A percentile compares a stretch with the other conserved stretches of the same genome.
These are phyloP conservation scores for Chlorociboria aeruginascens DNA, from an alignment of 495 filamentous ascomycete species.

Conservation along the genomic window DNA sequence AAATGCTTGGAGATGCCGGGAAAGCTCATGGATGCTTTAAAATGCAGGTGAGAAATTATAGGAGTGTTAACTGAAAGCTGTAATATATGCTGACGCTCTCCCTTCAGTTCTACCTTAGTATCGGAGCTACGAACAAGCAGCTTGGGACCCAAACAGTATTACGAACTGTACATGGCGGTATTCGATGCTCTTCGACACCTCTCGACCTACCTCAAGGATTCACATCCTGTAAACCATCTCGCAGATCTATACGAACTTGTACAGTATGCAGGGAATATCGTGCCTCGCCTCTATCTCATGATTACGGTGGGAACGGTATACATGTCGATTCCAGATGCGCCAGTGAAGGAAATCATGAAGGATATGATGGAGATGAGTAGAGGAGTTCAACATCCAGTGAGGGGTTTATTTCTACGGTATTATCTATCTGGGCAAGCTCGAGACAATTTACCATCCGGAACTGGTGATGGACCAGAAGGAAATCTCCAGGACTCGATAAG, in stretches of 20 bases:
- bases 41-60: slow-evolving; percentile 70
- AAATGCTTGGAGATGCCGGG: slow-evolving; percentile 94
- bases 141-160: slow-evolving; percentile 95
- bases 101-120: slow-evolving; percentile 79
- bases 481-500: slow-evolving; percentile 96
- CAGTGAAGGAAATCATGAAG: slow-evolving; percentile 99
- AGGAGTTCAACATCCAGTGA: slow-evolving; percentile 91
- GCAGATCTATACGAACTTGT: slow-evolving; percentile 98
- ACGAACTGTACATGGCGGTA: slow-evolving; percentile 97
- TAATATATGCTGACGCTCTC: slow-evolving; percentile 9
- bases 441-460: slow-evolving; percentile 71
- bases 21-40: slow-evolving; percentile 98
- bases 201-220: slow-evolving; percentile 90
- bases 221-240: slow-evolving; percentile 93
- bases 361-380: slow-evolving; percentile 99
- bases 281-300: slow-evolving; percentile 95
- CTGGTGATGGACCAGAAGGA: slow-evolving; percentile 85
- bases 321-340: slow-evolving; percentile 96
- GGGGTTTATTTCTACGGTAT: slow-evolving; percentile 89
- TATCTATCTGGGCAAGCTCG: slow-evolving; percentile 90
- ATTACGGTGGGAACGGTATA: slow-evolving; percentile 97
- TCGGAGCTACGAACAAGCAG: slow-evolving; percentile 94
- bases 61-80: neutral
- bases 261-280: slow-evolving; percentile 97
- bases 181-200: slow-evolving; percentile 97